A percentile compares a stretch with the other conserved stretches of the same genome.
Conservation (phyloP, 495 filamentous ascomycete genomes). For the Ramalina peruviana region DNA sequence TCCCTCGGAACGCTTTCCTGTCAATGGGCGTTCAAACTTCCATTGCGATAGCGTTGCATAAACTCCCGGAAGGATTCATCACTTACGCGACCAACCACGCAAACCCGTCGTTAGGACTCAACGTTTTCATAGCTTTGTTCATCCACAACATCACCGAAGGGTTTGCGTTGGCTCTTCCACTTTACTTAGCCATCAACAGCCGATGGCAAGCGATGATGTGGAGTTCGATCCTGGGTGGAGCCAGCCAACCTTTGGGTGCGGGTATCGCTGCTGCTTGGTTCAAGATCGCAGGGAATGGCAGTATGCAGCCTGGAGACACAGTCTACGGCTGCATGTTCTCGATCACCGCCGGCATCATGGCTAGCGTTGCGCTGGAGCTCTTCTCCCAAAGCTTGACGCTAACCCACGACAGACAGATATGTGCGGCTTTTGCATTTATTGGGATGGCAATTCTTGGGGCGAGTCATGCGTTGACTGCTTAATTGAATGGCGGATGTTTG, state of each 20-base stretch:
- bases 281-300: slow-evolving; percentile 29
- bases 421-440: slow-evolving; percentile 71
- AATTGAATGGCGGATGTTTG: slow-evolving; percentile 1
- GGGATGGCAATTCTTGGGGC: slow-evolving; percentile 84
- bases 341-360: slow-evolving; percentile 85
- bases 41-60: slow-evolving; percentile 89
- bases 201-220: slow-evolving; percentile 70
- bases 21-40: slow-evolving; percentile 87
- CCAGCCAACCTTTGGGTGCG: slow-evolving; percentile 78
- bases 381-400: slow-evolving; percentile 74
- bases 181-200: slow-evolving; percentile 74
- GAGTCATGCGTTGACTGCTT: slow-evolving; percentile 69
- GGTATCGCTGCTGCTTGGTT: slow-evolving; percentile 77
- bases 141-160: slow-evolving; percentile 98
- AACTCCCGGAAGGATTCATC: slow-evolving; percentile 95
- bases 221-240: slow-evolving; percentile 68
- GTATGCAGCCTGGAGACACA: slow-evolving; percentile 29
- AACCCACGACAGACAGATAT: slow-evolving; percentile 65
- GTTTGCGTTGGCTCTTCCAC: slow-evolving; percentile 80
- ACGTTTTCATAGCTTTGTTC: slow-evolving; percentile 88
- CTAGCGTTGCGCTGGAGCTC: slow-evolving; percentile 75
- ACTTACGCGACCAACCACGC: slow-evolving; percentile 97
- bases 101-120: slow-evolving; percentile 70
- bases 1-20: slow-evolving; percentile 87
- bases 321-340: slow-evolving; percentile 88